Conservation (phyloP, 2,329 filamentous ascomycete species). For the Aureobasidium sp. region DNA sequence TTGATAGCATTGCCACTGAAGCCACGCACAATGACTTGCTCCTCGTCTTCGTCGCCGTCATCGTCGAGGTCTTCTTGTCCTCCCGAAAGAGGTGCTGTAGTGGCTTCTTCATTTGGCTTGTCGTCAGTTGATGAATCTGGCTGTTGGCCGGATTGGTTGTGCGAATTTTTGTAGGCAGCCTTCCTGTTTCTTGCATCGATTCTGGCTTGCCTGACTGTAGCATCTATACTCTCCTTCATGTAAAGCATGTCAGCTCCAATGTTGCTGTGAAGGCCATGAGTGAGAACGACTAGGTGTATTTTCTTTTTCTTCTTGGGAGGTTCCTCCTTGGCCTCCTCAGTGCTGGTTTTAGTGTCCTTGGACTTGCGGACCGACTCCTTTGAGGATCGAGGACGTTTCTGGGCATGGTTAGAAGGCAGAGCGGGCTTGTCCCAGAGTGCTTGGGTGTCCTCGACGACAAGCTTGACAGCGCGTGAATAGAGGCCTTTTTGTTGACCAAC, state of each 20-base stretch:
- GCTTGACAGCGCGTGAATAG: constrained; percentile 70
- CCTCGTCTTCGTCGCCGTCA: constrained; percentile 61
- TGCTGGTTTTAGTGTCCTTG: constrained; percentile 13
- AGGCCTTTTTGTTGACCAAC: constrained; percentile 67
- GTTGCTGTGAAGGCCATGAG: constrained; percentile 93
- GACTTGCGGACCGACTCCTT: constrained; percentile 14
- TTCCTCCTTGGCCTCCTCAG: constrained; percentile 17
- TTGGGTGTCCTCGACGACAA: constrained; percentile 81
- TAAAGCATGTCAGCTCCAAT: constrained; percentile 94
- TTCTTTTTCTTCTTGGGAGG: constrained; percentile 58
- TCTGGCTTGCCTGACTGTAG: constrained; percentile 66
- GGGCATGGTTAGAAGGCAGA: constrained; percentile 46
- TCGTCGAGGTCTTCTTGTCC: constrained; percentile 43
- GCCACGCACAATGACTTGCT: constrained; percentile 81
- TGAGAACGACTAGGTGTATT: constrained; percentile 84
- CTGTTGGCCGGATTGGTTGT: constrained; percentile 17
- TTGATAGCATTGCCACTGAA: constrained; percentile 84
- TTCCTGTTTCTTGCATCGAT: constrained; percentile 59
- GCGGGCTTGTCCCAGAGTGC: constrained; percentile 88
- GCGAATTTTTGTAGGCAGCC: constrained; percentile 23
- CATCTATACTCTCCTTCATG: constrained; percentile 94
- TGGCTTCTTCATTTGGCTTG: constrained; percentile 21
- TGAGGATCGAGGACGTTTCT: constrained; percentile 23
- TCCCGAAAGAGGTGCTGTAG: constrained; percentile 43
- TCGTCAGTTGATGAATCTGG: constrained; percentile 26